phyloP scores from a whole-genome alignment of 2,329 filamentous ascomycete genomes.

The Fusarium sp. region DNA sequence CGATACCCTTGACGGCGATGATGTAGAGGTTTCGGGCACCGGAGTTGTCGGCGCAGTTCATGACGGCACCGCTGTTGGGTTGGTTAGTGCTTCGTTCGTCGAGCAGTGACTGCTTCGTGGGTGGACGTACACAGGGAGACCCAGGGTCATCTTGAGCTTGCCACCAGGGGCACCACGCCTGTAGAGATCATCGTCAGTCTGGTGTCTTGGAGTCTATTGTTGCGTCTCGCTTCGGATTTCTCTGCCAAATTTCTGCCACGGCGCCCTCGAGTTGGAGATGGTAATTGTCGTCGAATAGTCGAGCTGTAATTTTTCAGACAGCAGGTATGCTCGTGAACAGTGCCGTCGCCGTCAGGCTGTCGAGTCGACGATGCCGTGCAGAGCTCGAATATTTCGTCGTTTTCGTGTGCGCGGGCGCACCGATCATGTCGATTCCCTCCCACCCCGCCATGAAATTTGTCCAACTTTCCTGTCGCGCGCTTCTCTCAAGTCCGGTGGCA shows the following conservation, averaged over 20 bases:
- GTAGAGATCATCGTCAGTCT: conserved; percentile 52
- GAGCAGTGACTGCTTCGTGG: conserved; percentile 12
- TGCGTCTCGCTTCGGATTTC: conserved; percentile 12
- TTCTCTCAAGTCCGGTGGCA: conserved; percentile 1
- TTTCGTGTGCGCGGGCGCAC: conserved; percentile 31
- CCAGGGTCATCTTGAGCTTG: conserved; percentile 99
- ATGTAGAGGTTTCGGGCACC: conserved; percentile 99
- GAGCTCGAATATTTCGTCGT: conserved; percentile 8
- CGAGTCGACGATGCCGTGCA: conserved; percentile 3
- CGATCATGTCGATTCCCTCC: conserved; percentile 24
- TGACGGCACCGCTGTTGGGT: conserved; percentile 86
- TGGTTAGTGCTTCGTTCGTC: conserved; percentile 16
- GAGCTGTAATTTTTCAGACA: conserved; percentile 14
- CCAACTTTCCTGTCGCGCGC: conserved; percentile 21
- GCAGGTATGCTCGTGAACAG: not conserved
- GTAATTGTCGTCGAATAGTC: not conserved
- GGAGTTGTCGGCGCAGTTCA: conserved; percentile 99
- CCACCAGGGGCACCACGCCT: conserved; percentile 95
- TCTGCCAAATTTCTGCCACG: conserved; percentile 32
- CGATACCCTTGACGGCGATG: conserved; percentile 99
- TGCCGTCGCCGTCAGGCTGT: not conserved
- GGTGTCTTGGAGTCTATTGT: not conserved
- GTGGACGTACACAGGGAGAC: conserved; percentile 94
- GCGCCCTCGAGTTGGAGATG: not conserved
- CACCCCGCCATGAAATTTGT: conserved; percentile 24